Conservation (phyloP, 1,284 basidiomycete genomes). For the Heliocybe sulcata region DNA sequence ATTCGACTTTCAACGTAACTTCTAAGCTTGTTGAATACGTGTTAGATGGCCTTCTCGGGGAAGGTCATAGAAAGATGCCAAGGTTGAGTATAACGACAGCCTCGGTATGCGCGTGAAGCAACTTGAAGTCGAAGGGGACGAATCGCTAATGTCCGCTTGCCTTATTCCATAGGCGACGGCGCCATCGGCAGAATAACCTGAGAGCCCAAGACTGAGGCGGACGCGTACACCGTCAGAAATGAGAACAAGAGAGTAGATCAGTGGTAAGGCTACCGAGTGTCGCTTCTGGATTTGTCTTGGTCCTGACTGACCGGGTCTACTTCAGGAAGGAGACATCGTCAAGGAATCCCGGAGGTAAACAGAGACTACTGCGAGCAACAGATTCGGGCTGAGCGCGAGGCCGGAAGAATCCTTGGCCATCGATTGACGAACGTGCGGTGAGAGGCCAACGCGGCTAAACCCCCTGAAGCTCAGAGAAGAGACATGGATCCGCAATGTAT, state of each 20-base stretch:
- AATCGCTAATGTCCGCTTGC: background rate
- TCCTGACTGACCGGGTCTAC: background rate
- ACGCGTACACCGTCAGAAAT: background rate
- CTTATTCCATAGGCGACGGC: background rate
- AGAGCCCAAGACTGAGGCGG: background rate
- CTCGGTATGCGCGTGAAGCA: background rate
- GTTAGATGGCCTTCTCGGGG: too few relatives aligned
- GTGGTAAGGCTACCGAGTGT: too few relatives aligned
- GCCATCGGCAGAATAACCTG: background rate
- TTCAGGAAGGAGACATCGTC: background rate
- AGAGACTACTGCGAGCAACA: background rate
- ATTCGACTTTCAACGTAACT: background rate
- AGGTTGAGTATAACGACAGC: background rate
- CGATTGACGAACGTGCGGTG: constrained; percentile 13
- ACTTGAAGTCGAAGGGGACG: background rate
- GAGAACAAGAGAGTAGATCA: background rate
- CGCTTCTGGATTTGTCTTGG: too few relatives aligned
- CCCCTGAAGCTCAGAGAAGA: background rate
- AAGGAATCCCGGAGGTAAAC: background rate
- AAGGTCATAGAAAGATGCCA: background rate
- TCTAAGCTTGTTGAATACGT: too few relatives aligned
- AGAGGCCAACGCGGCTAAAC: background rate
- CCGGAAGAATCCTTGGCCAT: background rate
- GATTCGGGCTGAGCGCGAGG: background rate
- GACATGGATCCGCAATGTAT: background rate